A percentile compares a stretch with the other conserved stretches of the same genome.
These are phyloP conservation scores for Aureobasidium sp. DNA, from an alignment of 2,329 filamentous ascomycete species.

Conservation along the genomic window DNA sequence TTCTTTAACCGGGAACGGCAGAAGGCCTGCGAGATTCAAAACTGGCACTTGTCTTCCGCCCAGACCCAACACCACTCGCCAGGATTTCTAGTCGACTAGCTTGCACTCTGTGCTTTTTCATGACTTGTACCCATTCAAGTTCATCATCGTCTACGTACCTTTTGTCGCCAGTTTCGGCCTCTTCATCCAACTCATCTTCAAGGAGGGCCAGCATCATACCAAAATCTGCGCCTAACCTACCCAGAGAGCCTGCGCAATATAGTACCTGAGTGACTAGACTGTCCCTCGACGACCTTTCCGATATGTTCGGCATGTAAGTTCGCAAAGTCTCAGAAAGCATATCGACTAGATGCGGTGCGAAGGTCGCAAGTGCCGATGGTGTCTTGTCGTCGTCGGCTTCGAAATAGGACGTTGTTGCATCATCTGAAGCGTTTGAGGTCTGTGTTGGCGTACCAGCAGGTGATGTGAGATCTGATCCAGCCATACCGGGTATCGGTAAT, in stretches of 20 bases:
- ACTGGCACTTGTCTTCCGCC: slow-evolving; percentile 17
- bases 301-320: slow-evolving; percentile 70
- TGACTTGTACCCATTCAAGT: slow-evolving; percentile 77
- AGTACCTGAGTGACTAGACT: slow-evolving; percentile 86
- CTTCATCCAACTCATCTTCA: slow-evolving; percentile 36
- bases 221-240: slow-evolving; percentile 85
- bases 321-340: slow-evolving; percentile 70
- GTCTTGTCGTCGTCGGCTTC: slow-evolving; percentile 7
- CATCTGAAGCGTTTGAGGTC: neutral
- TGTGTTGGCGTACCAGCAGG: neutral
- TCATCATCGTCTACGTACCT: slow-evolving; percentile 48
- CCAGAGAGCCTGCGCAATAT: slow-evolving; percentile 86
- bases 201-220: slow-evolving; percentile 70
- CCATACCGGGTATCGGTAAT: slow-evolving; percentile 29
- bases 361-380: slow-evolving; percentile 71
- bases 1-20: neutral
- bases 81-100: slow-evolving; percentile 63
- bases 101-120: slow-evolving; percentile 77
- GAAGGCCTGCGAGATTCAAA: slow-evolving; percentile 7
- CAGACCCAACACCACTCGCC: slow-evolving; percentile 33
- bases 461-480: slow-evolving; percentile 9
- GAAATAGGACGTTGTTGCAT: neutral
- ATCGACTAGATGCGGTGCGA: slow-evolving; percentile 73
- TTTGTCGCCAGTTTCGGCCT: slow-evolving; percentile 54
- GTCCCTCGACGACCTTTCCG: slow-evolving; percentile 70